Evolutionary conservation across 371 early-diverging fungal species (phyloP).

Genomic region (Cokeromyces recurvatus): DNA sequence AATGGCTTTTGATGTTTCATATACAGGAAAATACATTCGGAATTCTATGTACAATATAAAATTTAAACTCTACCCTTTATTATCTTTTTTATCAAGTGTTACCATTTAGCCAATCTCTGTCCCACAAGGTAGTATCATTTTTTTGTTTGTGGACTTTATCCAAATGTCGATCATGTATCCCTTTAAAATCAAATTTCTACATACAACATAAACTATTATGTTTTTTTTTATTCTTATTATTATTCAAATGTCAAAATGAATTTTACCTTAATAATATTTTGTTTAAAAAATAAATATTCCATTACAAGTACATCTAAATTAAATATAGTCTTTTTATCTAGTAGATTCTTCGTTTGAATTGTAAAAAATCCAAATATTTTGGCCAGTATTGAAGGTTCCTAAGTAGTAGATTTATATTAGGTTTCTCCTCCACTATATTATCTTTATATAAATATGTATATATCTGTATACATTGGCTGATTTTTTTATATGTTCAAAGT

Average conservation of each 20-base stretch:
- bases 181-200: conserved; percentile 89
- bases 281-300: conserved; percentile 89
- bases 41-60: conserved; percentile 9
- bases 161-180: conserved; percentile 60
- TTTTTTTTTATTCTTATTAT: no score
- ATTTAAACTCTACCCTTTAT: neutral
- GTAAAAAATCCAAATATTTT: conserved; percentile 93
- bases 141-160: conserved; percentile 29
- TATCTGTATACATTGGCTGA: conserved; percentile 29
- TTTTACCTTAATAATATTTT: conserved; percentile 58
- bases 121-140: conserved; percentile 53
- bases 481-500: conserved; percentile 82
- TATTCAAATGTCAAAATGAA: neutral
- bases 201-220: no score
- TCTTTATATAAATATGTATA: neutral
- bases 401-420: neutral
- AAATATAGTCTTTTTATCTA: conserved; percentile 55
- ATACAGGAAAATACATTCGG: conserved; percentile 32
- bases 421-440: no score
- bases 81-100: conserved; percentile 4
- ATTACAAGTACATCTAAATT: conserved; percentile 91
- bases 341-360: conserved; percentile 67
- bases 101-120: conserved; percentile 68
- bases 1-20: conserved; percentile 74
- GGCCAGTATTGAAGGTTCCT: conserved; percentile 76